Evolutionary conservation across 208 protist genomes (phyloP).

Genomic region (Trypanosoma caninum): DNA sequence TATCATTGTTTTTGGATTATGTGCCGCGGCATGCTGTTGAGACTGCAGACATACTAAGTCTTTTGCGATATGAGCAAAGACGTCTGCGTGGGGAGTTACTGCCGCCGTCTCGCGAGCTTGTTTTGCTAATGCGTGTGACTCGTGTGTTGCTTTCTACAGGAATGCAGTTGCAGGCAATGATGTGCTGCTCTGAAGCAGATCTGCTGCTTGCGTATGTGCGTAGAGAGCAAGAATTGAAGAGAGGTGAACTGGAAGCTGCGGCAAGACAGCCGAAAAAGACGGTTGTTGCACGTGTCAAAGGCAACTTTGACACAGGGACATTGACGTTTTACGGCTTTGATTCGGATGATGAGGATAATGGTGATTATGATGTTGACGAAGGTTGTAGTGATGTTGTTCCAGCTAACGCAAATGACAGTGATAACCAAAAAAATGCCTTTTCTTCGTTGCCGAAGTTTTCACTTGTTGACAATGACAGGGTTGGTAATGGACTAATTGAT

Average conservation of each 20-base stretch:
- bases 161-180: constrained; percentile 36
- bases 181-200: constrained; percentile 53
- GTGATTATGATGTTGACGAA: constrained; percentile 27
- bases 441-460: not conserved
- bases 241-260: not conserved
- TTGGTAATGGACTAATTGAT: not conserved
- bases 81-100: not conserved
- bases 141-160: constrained; percentile 30
- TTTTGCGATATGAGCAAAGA: constrained; percentile 14
- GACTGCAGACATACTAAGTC: constrained; percentile 7
- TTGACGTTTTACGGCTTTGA: constrained; percentile 65
- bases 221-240: not conserved
- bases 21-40: constrained; percentile 4
- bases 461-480: not conserved
- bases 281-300: constrained; percentile 30
- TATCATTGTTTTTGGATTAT: not conserved
- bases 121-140: constrained; percentile 8
- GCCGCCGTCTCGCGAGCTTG: not conserved
- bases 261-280: too few relatives aligned
- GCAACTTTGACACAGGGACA: constrained; percentile 74
- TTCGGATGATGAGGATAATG: constrained; percentile 34
- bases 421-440: not conserved
- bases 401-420: not conserved
- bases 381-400: not conserved
- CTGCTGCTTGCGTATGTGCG: constrained; percentile 33